These are phyloP conservation scores for Medicago lupulina DNA, from an alignment of 306 rosid species.

Conservation along the genomic window DNA sequence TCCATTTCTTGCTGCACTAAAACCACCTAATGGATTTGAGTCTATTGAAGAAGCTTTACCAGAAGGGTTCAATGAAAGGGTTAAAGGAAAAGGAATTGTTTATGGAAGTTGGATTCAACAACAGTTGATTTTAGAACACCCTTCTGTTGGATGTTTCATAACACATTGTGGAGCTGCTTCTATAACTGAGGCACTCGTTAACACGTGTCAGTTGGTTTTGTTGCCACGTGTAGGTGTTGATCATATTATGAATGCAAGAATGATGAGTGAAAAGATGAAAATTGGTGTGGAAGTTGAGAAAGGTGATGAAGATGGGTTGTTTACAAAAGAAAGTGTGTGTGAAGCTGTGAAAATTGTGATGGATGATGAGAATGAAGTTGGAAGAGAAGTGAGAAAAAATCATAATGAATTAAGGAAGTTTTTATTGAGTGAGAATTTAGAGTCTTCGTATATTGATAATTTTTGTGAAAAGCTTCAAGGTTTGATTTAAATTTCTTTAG, in stretches of 20 bases:
- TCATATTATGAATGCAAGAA: conserved; percentile 50
- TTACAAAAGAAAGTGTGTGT: conserved; percentile 50
- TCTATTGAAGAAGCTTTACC: conserved; percentile 41
- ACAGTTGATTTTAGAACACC: conserved; percentile 55
- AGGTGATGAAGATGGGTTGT: conserved; percentile 56
- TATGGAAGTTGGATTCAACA: conserved; percentile 68
- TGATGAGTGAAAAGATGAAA: conserved; percentile 38
- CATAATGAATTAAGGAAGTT: conserved; percentile 45
- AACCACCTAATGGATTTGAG: conserved; percentile 12
- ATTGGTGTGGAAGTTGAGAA: conserved; percentile 66
- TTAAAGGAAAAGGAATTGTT: conserved; percentile 39
- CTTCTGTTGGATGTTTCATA: conserved; percentile 68
- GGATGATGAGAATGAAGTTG: conserved; percentile 52
- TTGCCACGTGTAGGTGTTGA: conserved; percentile 45
- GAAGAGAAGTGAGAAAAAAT: conserved; percentile 48
- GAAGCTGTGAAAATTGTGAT: conserved; percentile 50
- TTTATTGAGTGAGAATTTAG: conserved; percentile 10
- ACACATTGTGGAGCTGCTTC: conserved; percentile 74
- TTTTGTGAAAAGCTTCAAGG: conserved; percentile 22
- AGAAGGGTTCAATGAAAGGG: conserved; percentile 34
- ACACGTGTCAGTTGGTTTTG: conserved; percentile 55
- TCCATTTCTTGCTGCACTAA: conserved; percentile 43
- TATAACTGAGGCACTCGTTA: conserved; percentile 52
- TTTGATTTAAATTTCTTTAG: background rate
- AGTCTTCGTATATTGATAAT: conserved; percentile 12